Evolutionary conservation across 768 basidiomycete genomes (phyloP), one percentile per base, ranked within the genome.

Genomic region (Amanita exitialis): DNA sequence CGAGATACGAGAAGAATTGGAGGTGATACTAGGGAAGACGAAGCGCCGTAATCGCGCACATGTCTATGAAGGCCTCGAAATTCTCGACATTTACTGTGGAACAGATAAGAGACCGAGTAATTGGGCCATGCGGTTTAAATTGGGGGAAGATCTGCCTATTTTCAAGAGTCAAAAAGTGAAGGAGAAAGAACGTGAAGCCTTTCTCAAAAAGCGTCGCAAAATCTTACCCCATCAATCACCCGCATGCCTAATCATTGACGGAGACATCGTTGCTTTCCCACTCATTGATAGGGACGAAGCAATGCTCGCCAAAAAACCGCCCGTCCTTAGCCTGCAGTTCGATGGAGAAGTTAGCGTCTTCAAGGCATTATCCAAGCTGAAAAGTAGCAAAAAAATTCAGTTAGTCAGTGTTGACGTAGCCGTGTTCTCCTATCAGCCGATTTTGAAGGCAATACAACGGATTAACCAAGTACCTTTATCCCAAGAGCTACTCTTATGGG

Each of bases 401-500:
- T 69, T 84, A 23, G 54, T 85, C 20, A 78, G 78, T 51, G 77
- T 83, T 21, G 74, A 84, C 57, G 77, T 78, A 0, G 78, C 80
- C 0, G 61, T 83, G 4, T 86, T 83, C 57, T 66, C 83, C 0
- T 85, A 76, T 51, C 76, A 82, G 56, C 81, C 82, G 2, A 69
- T 85, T 21, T 68, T 86, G n/a, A 72, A 62, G 39, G 76, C 72
- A 1, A 66, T 86, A 21, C 74, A 86, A 60, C 57, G 66, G 15
- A 72, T 68, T 51, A 68, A 58, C 5, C 52, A 51, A 0, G 58
- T 84, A 4, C 75, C 80, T 0, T 65, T 85, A 3, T 61, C 69
- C 0, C 58, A 65, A 2, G 81, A 83, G 52, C 59, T 86, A 12
- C 55, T 84, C 0, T 67, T 76, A 28, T 84, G 83, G 81, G 67